Base-by-base conservation (phyloP, 306 rosid species). In the Nissolia schottii region DNA sequence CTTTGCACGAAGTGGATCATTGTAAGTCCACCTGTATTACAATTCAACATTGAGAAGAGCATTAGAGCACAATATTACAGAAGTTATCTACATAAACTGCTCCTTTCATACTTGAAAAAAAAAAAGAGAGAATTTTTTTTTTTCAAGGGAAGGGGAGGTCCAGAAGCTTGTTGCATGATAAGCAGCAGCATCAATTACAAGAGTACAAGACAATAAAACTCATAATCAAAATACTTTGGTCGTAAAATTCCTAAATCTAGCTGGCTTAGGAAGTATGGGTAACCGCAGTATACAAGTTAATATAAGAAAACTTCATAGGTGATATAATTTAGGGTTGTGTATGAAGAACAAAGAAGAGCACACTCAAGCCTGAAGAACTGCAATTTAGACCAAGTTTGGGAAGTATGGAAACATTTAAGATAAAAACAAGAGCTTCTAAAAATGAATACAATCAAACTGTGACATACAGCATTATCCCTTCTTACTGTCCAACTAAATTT, bases 1-100 rank as follows among this genome's bases (percentile, higher is more conserved):
- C 84, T 94, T 94, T 8, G 92, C 92, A 10, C 97, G 97, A 54
- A 94, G 98, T 73, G 98, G 96, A 71, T 94, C 98, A 16, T 91
- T 94, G 87, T 91, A 89, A 13, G 97, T 94, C 98, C 98, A 94
- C 55, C 98, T 93, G 92, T 78, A 87, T 14, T 16, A 14, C 80
- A 79, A 74, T 27, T 40, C 61, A 76, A 70, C 48, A 67, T 24
- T 20, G 23, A 32, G 8, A 73, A 68, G 34, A 64, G 37, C 19
- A 53, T 70, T 61, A 74, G 81, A 38, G 27, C 61, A 63, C 18
- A 14, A 22, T 22, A 74, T 10, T 24, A 54, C 35, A 73, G n/a
- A 31, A 24, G 18, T 60, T 32, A 51, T 53, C 37, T 15, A 37
- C 23, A 48, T 34, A 18, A 78, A 63, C 37, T 3, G 61, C 6